phyloP scores from a whole-genome alignment of 805 yeast species.

The Kuraishia ogatae region DNA sequence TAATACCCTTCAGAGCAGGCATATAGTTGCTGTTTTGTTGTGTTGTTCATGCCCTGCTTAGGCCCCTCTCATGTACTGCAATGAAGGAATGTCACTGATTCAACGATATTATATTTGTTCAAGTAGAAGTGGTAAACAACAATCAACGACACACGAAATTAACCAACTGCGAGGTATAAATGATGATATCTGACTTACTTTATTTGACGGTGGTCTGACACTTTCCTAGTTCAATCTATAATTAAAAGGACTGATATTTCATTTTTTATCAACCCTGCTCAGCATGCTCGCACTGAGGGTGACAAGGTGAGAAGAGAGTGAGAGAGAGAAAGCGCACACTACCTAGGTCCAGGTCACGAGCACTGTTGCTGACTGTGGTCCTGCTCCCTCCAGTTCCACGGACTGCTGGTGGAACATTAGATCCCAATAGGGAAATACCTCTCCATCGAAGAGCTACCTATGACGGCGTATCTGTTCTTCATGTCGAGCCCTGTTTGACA shows the following conservation, averaged over 20 bases:
- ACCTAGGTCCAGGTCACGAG: neutral
- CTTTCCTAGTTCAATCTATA: neutral
- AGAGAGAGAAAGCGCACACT: constrained; percentile 1
- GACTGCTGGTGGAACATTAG: neutral
- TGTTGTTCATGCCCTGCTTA: neutral
- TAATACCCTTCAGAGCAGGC: too few relatives aligned
- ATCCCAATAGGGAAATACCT: neutral
- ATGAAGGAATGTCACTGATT: neutral
- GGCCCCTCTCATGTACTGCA: neutral
- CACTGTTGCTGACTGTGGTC: neutral
- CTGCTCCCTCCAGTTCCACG: neutral
- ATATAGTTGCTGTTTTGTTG: neutral
- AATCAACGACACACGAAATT: neutral
- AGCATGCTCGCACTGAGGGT: constrained; percentile 2
- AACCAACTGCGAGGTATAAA: neutral
- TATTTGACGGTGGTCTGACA: neutral
- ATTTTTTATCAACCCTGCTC: constrained; percentile 1
- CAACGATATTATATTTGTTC: neutral
- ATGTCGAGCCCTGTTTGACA: neutral
- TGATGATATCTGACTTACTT: neutral
- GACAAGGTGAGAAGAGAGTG: constrained; percentile 1
- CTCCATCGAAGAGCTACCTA: neutral
- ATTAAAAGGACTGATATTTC: neutral
- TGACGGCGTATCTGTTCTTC: neutral
- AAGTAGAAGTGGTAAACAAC: neutral